Percentiles rank a stretch among this genome's conserved stretches.
These are phyloP conservation scores for Aquilaria malaccensis DNA, from an alignment of 345 rosid species.

Conservation along the genomic window DNA sequence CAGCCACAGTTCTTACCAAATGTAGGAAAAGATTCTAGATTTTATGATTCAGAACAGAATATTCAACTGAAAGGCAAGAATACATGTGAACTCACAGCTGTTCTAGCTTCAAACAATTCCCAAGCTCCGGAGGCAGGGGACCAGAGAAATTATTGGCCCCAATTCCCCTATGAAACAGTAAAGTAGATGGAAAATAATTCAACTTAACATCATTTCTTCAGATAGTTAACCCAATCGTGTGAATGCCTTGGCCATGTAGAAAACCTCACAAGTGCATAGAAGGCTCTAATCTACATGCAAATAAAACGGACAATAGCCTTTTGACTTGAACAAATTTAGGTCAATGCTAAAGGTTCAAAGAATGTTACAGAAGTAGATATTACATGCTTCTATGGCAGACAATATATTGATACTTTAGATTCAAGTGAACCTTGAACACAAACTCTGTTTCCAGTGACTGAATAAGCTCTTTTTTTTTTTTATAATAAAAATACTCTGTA, in stretches of 20 bases:
- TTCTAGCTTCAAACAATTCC: conserved; percentile 36
- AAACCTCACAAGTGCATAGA: too few species aligned
- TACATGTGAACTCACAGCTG: conserved; percentile 41
- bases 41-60: neutral
- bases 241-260: too few species aligned
- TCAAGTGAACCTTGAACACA: too few species aligned
- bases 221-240: too few species aligned
- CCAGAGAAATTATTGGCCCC: conserved; percentile 64
- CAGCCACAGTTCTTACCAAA: neutral
- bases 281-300: too few species aligned
- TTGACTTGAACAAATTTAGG: too few species aligned
- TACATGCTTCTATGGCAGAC: neutral
- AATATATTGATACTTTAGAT: too few species aligned
- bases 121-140: conserved; percentile 56
- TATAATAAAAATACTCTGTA: too few species aligned
- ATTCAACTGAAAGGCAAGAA: neutral
- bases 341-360: neutral
- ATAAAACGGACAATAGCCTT: too few species aligned
- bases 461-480: too few species aligned
- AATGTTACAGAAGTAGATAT: neutral
- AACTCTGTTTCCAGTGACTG: too few species aligned
- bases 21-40: neutral
- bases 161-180: conserved; percentile 26
- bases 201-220: too few species aligned
- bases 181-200: neutral